Evolutionary conservation across 768 basidiomycete genomes (phyloP).

Genomic region (Calocybe gangraenosa): DNA sequence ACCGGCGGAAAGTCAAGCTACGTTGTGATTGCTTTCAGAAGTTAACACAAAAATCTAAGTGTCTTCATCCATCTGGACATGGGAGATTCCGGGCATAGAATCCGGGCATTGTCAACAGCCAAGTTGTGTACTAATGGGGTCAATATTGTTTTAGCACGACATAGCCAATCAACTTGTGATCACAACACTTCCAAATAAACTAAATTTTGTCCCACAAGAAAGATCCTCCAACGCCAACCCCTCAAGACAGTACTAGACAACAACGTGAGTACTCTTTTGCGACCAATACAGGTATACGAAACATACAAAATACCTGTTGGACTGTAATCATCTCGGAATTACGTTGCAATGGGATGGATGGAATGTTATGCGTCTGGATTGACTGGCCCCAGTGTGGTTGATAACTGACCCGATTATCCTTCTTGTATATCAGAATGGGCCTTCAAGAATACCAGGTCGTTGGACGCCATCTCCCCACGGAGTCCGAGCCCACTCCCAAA

Average conservation of each 20-base stretch:
- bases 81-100: too few relatives aligned
- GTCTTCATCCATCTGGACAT: too few relatives aligned
- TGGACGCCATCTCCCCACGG: conserved; percentile 95
- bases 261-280: conserved; percentile 28
- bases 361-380: conserved; percentile 18
- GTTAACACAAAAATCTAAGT: too few relatives aligned
- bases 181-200: conserved; percentile 14
- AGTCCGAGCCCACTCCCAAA: conserved; percentile 90
- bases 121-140: too few relatives aligned
- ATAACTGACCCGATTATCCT: conserved; percentile 13
- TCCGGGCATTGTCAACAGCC: too few relatives aligned
- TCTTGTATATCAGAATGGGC: conserved; percentile 52
- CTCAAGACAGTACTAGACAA: conserved; percentile 32
- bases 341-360: conserved; percentile 24
- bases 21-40: too few relatives aligned
- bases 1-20: too few relatives aligned
- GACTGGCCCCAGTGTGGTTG: conserved; percentile 2
- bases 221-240: conserved; percentile 9
- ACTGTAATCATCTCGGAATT: conserved; percentile 12
- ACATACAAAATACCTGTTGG: not conserved
- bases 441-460: conserved; percentile 94
- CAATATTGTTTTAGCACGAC: conserved; percentile 2
- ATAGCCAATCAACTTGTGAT: conserved; percentile 6
- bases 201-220: conserved; percentile 9
- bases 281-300: not conserved